Base-by-base conservation (phyloP, 108 stramenopile genomes). In the Cyclotella atomus region DNA sequence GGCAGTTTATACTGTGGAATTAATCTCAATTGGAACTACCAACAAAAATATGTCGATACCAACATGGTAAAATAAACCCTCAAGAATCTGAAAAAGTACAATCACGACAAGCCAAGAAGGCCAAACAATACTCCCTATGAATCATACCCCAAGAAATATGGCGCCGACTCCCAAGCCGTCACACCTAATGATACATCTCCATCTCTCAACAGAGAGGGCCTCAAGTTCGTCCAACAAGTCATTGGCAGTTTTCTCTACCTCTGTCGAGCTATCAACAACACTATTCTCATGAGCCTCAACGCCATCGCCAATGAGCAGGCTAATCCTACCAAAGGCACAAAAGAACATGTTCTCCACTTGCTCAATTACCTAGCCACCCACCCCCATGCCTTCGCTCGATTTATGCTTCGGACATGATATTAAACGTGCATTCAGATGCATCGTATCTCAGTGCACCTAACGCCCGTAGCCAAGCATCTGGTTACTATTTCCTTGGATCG, bases 351-450 rank as follows among this genome's bases (percentile, higher is more conserved):
- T 17, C 21, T 61, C 16, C 73, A 59, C 24, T 3, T 87, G 0
- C 73, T 87, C 1, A 68, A 87, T 45, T 87, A 87, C 56, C 36
- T 38, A 1, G 74, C 83, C 27, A 75, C 86, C 2, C 67, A 87
- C 57, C 83, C 80, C 14, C 34, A 82, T 61, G 83, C 79, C 46
- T 65, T 23, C 9, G 41, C 84, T 4, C 60, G 75, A 16, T 83
- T 56, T 33, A 28, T 15, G 73, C 67, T 36, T 77, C 76, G 23
- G 70, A 74, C 59, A 83, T 87, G 86, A 28, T 70, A 10, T 65
- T 84, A 12, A 67, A 67, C 28, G 35, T 53, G 16, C 66, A 67
- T 28, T 52, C 49, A 14, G 33, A 67, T n/a, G 50, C 38, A 38
- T 64, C 73, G 20, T 87, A 84, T 50, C 70, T 87, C 16, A 27